A percentile compares a stretch with the other conserved stretches of the same genome.
Evolutionary conservation across 345 rosid species (phyloP).

Genomic region (Salix suchowensis): DNA sequence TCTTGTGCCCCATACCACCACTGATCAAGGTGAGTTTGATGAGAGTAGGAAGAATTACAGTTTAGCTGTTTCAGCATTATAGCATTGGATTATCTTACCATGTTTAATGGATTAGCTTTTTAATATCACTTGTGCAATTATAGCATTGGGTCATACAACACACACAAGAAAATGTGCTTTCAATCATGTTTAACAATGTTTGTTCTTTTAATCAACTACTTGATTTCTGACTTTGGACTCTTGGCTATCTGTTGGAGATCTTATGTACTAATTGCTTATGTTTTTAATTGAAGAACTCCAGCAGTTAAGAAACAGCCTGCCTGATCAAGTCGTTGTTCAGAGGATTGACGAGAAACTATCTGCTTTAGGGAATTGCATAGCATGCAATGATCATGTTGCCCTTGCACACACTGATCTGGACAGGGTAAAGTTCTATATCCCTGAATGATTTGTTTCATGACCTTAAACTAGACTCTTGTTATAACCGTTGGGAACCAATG

Average conservation of each 20-base stretch:
- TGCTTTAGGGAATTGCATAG: conserved; percentile 91
- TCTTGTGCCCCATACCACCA: conserved; percentile 88
- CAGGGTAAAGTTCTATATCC: conserved; percentile 35
- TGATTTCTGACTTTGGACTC: background rate
- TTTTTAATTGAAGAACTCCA: conserved; percentile 62
- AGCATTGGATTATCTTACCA: background rate
- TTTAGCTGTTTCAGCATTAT: background rate
- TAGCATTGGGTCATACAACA: background rate
- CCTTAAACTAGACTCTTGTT: background rate
- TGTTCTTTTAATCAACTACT: background rate
- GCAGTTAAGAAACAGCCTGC: conserved; percentile 88
- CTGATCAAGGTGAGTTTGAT: conserved; percentile 75
- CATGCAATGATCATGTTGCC: conserved; percentile 96
- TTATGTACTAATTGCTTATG: background rate
- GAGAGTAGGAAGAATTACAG: background rate
- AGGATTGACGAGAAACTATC: conserved; percentile 88
- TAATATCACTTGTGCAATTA: background rate
- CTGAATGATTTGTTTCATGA: background rate
- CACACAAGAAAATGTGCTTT: background rate
- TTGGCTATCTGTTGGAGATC: background rate
- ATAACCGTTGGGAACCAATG: background rate
- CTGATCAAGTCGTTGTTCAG: conserved; percentile 86
- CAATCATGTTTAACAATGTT: background rate
- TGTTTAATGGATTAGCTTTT: background rate
- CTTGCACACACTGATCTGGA: conserved; percentile 92